Base-by-base conservation (phyloP, 805 yeast species). In the Cyberlindnera americana region DNA sequence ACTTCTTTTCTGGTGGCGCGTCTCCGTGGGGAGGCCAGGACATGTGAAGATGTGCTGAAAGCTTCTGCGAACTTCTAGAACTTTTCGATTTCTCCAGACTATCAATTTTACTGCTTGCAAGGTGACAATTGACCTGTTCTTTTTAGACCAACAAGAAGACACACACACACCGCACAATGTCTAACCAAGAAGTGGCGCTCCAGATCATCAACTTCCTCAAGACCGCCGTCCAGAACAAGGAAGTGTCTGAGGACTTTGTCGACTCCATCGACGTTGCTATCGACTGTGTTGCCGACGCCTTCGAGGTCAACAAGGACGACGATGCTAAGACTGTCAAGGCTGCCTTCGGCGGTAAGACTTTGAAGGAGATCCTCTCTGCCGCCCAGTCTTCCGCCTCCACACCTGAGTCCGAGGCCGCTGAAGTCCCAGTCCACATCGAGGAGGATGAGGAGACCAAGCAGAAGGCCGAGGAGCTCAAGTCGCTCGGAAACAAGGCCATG, bases 251-350 rank as follows among this genome's bases (percentile, higher is more conserved):
- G 47, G 98, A 91, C 48, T 86, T 81, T 58, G 72, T 73, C 41
- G 98, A 93, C 52, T 87, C 96, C 9, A 71, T 91, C 52, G 96
- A 89, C 50, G 95, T 91, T 37, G 98, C 98, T 45, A 75, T 89
- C 50, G 96, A 88, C 57, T 88, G 97, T 68, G 77, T 93, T 42
- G 77, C 85, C 18, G 98, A 90, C 54, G 88, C 95, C 10, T 91
- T 83, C 60, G 80, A 71, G 35, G 79, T 90, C 19, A 70, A 74
- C 48, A 71, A 73, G 50, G 81, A 73, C 19, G 67, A 66, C 17
- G 71, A 72, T 25, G 52, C 44, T 32, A 33, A 60, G 5, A 46
- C 62, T 8, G 47, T 66, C 11, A 44, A 61, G 15, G 14, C 48
- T 22, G 71, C 64, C 46, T 77, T 72, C 54, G 66, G 60, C 26